A percentile compares a stretch with the other conserved stretches of the same genome.
Conservation (phyloP, 2,329 filamentous ascomycete genomes). For the Cylindrodendrum hubeiense region DNA sequence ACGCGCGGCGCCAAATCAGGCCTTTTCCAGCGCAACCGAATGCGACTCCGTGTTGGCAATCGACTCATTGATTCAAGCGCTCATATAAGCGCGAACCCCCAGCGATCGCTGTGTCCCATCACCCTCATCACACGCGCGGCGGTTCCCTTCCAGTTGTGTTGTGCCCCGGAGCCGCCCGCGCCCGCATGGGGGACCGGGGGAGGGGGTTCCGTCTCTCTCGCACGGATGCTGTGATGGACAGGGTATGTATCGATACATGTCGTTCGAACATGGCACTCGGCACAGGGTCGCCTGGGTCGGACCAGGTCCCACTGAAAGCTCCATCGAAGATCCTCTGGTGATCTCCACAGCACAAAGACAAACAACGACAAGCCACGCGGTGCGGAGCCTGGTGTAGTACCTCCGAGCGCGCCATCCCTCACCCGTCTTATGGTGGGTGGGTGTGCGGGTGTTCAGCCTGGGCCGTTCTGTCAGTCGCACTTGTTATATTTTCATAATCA, state of each 20-base stretch:
- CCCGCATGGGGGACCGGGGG: constrained; percentile 4
- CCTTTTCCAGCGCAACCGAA: constrained; percentile 16
- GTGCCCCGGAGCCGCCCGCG: constrained; percentile 23
- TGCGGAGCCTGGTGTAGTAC: constrained; percentile 24
- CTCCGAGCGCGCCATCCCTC: constrained; percentile 26
- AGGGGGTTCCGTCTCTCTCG: not conserved
- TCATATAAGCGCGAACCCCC: constrained; percentile 29
- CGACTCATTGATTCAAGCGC: constrained; percentile 7
- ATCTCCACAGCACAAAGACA: constrained; percentile 25
- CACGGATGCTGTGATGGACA: constrained; percentile 2
- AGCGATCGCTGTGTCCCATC: constrained; percentile 8
- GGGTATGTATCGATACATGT: constrained; percentile 18
- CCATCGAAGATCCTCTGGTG: constrained; percentile 36
- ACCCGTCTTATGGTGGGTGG: constrained; percentile 6
- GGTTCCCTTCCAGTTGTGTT: constrained; percentile 24
- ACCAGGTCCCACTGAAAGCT: constrained; percentile 32
- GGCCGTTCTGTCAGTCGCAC: not conserved
- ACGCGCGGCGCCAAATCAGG: constrained; percentile 20
- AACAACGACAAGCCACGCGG: constrained; percentile 34
- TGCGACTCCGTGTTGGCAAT: constrained; percentile 30
- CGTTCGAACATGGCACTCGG: constrained; percentile 20
- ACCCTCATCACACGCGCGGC: constrained; percentile 24
- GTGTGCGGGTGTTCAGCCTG: constrained; percentile 18
- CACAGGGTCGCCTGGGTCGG: constrained; percentile 24
- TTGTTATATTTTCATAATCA: not conserved